Evolutionary conservation across 805 yeast species (phyloP).

Genomic region (Ogataea populi-albae): DNA sequence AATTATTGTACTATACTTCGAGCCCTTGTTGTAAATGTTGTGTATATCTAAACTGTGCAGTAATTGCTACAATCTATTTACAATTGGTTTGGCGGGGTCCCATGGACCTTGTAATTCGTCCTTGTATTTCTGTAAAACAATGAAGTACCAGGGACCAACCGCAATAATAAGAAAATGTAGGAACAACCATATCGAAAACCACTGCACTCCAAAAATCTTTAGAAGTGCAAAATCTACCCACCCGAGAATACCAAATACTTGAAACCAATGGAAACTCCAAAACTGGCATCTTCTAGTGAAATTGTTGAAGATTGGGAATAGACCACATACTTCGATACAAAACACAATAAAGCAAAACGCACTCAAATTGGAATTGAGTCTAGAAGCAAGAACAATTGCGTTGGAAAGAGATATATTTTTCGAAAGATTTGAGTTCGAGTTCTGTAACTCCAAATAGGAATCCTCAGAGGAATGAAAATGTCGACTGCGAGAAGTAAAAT

Average conservation of each 20-base stretch:
- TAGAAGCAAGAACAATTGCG: slow-evolving; percentile 87
- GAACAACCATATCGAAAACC: slow-evolving; percentile 48
- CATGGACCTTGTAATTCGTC: slow-evolving; percentile 90
- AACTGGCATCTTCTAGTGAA: slow-evolving; percentile 47
- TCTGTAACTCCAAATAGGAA: slow-evolving; percentile 19
- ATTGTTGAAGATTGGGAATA: slow-evolving; percentile 68
- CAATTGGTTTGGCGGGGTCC: slow-evolving; percentile 80
- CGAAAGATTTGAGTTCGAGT: slow-evolving; percentile 54
- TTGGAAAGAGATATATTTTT: slow-evolving; percentile 83
- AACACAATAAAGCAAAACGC: slow-evolving; percentile 84
- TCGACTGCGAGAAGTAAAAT: slow-evolving; percentile 28
- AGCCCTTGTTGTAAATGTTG: too few species aligned
- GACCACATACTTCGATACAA: slow-evolving; percentile 65
- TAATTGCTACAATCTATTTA: slow-evolving; percentile 32
- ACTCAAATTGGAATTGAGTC: slow-evolving; percentile 66
- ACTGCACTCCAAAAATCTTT: slow-evolving; percentile 39
- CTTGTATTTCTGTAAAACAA: slow-evolving; percentile 72
- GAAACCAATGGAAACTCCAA: slow-evolving; percentile 31
- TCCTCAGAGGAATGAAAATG: slow-evolving; percentile 12
- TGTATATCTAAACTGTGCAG: too few species aligned
- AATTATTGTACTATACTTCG: slow-evolving; percentile 1
- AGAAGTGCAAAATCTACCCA: slow-evolving; percentile 35
- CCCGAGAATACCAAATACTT: slow-evolving; percentile 27
- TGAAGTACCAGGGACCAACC: slow-evolving; percentile 66
- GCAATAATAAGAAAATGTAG: slow-evolving; percentile 48